Percentiles rank a stretch among this genome's conserved stretches.
Conservation (phyloP, 805 yeast species). For the Grigorovia transvaalensis region DNA sequence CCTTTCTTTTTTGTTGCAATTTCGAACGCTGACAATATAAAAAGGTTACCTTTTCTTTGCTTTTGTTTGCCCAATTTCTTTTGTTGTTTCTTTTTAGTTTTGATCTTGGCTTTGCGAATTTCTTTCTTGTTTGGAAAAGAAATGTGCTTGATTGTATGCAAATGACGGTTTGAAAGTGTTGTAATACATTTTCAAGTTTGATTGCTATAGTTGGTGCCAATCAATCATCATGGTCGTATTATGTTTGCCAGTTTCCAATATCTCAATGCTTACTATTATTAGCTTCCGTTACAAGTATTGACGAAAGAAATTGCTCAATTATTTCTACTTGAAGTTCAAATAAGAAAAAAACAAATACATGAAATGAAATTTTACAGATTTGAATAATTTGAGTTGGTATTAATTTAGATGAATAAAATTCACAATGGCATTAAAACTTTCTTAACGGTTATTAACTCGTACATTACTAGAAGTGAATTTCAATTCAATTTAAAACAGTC, state of each 20-base stretch:
- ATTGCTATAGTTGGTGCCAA: not conserved
- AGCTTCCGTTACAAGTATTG: too few relatives aligned
- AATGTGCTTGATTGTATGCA: not conserved
- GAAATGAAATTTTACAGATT: not conserved
- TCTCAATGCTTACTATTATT: too few relatives aligned
- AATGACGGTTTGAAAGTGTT: not conserved
- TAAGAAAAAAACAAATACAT: not conserved
- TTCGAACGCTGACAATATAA: too few relatives aligned
- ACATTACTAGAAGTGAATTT: not conserved
- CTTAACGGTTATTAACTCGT: too few relatives aligned
- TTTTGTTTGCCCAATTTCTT: too few relatives aligned
- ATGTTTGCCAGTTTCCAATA: too few relatives aligned
- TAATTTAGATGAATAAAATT: not conserved
- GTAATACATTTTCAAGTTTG: not conserved
- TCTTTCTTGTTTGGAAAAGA: not conserved
- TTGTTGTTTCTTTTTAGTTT: not conserved
- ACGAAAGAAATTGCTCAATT: not conserved
- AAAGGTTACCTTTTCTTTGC: too few relatives aligned
- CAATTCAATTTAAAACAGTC: too few relatives aligned
- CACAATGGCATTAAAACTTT: not conserved
- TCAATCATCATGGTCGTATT: not conserved
- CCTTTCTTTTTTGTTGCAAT: too few relatives aligned
- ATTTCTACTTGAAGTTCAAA: not conserved
- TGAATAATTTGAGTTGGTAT: not conserved
- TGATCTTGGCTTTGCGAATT: not conserved